Evolutionary conservation across 2,329 filamentous ascomycete genomes (phyloP).

Genomic region (Thelonectria rubi): DNA sequence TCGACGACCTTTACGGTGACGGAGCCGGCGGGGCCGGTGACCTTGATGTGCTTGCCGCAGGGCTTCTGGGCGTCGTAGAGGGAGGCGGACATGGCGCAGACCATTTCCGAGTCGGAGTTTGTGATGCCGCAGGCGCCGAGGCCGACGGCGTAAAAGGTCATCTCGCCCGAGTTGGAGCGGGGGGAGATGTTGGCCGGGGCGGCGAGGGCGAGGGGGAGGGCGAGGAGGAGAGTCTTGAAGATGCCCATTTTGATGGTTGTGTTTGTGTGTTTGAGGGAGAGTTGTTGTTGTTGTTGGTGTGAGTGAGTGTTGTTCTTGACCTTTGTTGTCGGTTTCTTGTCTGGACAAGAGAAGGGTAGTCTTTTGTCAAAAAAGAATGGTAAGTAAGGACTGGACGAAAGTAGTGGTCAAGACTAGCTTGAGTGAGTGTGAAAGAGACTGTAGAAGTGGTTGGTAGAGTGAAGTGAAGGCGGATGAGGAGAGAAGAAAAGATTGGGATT

Average conservation of each 20-base stretch:
- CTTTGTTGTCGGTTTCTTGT: neutral
- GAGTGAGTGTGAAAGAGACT: neutral
- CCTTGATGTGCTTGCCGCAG: slow-evolving; percentile 73
- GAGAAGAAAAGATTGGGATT: neutral
- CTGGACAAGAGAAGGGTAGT: neutral
- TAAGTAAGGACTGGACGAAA: neutral
- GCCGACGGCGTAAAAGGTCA: slow-evolving; percentile 67
- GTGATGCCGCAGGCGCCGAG: slow-evolving; percentile 75
- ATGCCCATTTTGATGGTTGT: neutral
- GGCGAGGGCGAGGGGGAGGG: slow-evolving; percentile 33
- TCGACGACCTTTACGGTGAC: slow-evolving; percentile 69
- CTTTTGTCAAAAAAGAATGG: neutral
- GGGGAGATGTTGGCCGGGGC: slow-evolving; percentile 21
- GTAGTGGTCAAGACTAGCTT: neutral
- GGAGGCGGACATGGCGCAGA: slow-evolving; percentile 73
- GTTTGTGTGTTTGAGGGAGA: slow-evolving; percentile 16
- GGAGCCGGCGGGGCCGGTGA: slow-evolving; percentile 56
- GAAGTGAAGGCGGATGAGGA: neutral
- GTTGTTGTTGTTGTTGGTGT: slow-evolving; percentile 28
- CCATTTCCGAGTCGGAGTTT: slow-evolving; percentile 62
- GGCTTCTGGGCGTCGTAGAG: slow-evolving; percentile 68
- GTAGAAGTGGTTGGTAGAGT: neutral
- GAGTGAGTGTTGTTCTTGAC: neutral
- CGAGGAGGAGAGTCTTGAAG: slow-evolving; percentile 30
- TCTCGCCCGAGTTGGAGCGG: slow-evolving; percentile 21